A percentile compares a stretch with the other conserved stretches of the same genome.
phyloP scores from a whole-genome alignment of 2,329 filamentous ascomycete species.

The Cladophialophora bantiana region DNA sequence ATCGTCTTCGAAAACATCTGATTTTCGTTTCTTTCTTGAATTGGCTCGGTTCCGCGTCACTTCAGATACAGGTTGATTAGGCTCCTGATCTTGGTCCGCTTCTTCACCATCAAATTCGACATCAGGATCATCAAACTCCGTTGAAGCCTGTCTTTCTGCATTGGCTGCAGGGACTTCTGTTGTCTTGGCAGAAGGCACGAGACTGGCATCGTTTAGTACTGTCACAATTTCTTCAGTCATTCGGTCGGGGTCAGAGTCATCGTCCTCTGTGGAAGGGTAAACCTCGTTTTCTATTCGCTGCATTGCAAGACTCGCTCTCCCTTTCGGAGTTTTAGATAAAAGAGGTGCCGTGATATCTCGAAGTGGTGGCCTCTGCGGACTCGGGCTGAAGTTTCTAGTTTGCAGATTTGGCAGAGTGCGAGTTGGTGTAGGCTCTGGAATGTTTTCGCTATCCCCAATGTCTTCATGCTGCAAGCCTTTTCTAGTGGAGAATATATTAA shows the following conservation, averaged over 20 bases:
- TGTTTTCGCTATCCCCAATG: slow-evolving; percentile 34
- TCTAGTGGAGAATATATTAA: slow-evolving; percentile 34
- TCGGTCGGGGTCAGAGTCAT: slow-evolving; percentile 15
- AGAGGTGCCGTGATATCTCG: slow-evolving; percentile 27
- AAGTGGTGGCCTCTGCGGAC: slow-evolving; percentile 31
- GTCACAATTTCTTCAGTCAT: slow-evolving; percentile 10
- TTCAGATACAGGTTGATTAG: slow-evolving; percentile 21
- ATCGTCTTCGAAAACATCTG: slow-evolving; percentile 36
- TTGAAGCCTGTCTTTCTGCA: slow-evolving; percentile 14
- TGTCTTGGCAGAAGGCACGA: slow-evolving; percentile 23
- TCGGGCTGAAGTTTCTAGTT: slow-evolving; percentile 16
- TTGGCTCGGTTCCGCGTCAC: slow-evolving; percentile 34
- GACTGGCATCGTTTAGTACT: slow-evolving; percentile 1
- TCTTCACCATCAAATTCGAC: slow-evolving; percentile 36
- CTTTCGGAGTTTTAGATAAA: slow-evolving; percentile 27
- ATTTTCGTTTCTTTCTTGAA: slow-evolving; percentile 40
- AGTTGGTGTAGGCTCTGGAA: slow-evolving; percentile 24
- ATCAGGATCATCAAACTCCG: slow-evolving; percentile 30
- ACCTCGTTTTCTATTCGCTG: slow-evolving; percentile 16
- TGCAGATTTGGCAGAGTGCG: slow-evolving; percentile 1
- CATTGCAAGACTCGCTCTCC: slow-evolving; percentile 23
- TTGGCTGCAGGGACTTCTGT: slow-evolving; percentile 19
- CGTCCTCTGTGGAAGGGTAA: slow-evolving; percentile 20
- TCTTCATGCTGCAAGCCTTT: slow-evolving; percentile 34
- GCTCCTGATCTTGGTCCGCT: slow-evolving; percentile 29